A percentile compares a stretch with the other conserved stretches of the same genome.
These are phyloP conservation scores for Trametes sanguinea DNA, from an alignment of 768 basidiomycete genomes.

Conservation along the genomic window DNA sequence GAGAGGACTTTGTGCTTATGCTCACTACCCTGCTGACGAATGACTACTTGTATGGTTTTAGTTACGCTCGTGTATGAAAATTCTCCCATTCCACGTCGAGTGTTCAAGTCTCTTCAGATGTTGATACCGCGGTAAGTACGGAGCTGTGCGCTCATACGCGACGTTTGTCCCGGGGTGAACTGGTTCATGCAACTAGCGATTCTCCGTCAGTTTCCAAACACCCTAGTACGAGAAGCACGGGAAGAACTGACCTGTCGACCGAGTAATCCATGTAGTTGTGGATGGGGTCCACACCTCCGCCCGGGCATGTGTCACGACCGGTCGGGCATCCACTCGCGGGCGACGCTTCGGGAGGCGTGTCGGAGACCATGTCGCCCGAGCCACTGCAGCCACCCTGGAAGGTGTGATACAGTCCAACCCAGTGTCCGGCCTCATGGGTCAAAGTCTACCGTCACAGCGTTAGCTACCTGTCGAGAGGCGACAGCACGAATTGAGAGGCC, in stretches of 20 bases:
- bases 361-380: constrained; percentile 45
- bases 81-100: too few relatives aligned
- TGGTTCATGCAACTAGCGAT: constrained; percentile 44
- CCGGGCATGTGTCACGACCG: constrained; percentile 33
- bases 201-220: not conserved
- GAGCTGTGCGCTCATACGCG: constrained; percentile 44
- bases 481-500: not conserved
- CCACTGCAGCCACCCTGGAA: constrained; percentile 52
- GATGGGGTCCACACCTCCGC: constrained; percentile 41
- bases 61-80: too few relatives aligned
- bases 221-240: too few relatives aligned
- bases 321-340: constrained; percentile 42
- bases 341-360: constrained; percentile 49
- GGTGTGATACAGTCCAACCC: constrained; percentile 61
- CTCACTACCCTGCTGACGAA: too few relatives aligned
- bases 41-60: too few relatives aligned
- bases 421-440: constrained; percentile 63
- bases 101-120: not conserved
- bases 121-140: constrained; percentile 46
- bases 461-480: not conserved
- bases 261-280: constrained; percentile 60
- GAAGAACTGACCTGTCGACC: constrained; percentile 35
- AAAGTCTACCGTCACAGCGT: constrained; percentile 37
- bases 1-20: too few relatives aligned
- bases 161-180: constrained; percentile 47